Percentiles rank a stretch among this genome's conserved stretches.
phyloP scores from a whole-genome alignment of 2,329 filamentous ascomycete species.

The Diaporthe citrichinensis region DNA sequence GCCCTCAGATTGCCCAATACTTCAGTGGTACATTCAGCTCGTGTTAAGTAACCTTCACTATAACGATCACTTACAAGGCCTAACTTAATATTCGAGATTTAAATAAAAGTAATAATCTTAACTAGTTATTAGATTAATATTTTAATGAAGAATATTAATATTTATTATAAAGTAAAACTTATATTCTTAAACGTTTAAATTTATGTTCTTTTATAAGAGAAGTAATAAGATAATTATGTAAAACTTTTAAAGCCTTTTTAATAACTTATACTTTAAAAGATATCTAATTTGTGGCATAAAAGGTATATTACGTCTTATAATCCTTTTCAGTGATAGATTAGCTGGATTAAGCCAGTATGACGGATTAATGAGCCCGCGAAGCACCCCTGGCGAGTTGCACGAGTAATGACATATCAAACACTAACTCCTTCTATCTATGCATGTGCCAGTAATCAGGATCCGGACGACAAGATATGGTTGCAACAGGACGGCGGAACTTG shows the following conservation, averaged over 20 bases:
- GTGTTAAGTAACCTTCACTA: neutral
- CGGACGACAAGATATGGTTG: neutral
- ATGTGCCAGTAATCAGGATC: neutral
- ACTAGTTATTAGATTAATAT: too few relatives aligned
- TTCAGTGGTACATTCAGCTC: neutral
- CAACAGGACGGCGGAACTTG: neutral
- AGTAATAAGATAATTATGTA: too few relatives aligned
- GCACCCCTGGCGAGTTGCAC: neutral
- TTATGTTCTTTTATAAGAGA: too few relatives aligned
- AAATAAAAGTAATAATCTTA: too few relatives aligned
- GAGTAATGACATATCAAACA: neutral
- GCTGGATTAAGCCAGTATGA: neutral
- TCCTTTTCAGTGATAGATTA: too few relatives aligned
- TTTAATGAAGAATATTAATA: too few relatives aligned
- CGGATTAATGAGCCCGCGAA: neutral
- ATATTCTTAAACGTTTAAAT: too few relatives aligned
- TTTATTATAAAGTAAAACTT: too few relatives aligned
- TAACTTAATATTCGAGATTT: neutral
- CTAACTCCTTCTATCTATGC: neutral
- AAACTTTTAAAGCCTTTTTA: too few relatives aligned
- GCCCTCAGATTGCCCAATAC: neutral
- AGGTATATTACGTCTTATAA: too few relatives aligned
- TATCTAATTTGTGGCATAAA: too few relatives aligned
- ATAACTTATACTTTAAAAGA: too few relatives aligned
- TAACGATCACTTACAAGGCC: neutral